Evolutionary conservation across 2,329 filamentous ascomycete species (phyloP), one percentile per base, ranked within the genome.

Genomic region (Acrocalymma vagum): DNA sequence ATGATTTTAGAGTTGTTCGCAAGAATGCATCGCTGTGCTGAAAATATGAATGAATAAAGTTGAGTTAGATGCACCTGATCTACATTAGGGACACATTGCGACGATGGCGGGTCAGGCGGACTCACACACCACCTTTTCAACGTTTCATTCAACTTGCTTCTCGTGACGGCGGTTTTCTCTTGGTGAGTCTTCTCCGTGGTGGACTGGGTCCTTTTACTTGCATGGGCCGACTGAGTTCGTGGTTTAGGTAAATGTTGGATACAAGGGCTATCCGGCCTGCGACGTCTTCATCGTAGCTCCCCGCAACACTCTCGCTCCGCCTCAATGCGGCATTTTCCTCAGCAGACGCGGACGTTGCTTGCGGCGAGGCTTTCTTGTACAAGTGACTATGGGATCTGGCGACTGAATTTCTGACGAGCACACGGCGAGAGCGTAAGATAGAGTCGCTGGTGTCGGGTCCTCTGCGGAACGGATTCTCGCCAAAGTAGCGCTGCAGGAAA

Each of bases 401-500:
- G 7, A 46, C 31, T 6, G 54, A 38, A 11, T 14, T 44, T 28
- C 52, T 51, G 18, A 51, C 48, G 4, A 60, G 45, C 2, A 60
- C 53, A 27, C 57, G 55, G 9, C 55, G 53, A n/a, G 57, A 52
- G 27, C 47, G 48, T 29, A 53, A 53, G 3, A 60, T 23, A n/a
- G 48, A 31, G 14, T 55, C 48, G 26, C 38, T 31, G 7, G 53
- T 38, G 15, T 40, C 36, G 11, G 43, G 22, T 11, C 57, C 55
- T 40, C 13, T 43, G 16, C 57, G 47, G 32, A 58, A 60, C 22
- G 48, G 46, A 26, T 43, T 51, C 29, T 58, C 57, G 28, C 31
- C 42, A 21, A 60, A 57, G 29, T 58, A 55, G 40, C 55, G 55
- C 14, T 45, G 42, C 25, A 60, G 36, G 29, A 60, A 58, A 4